Evolutionary conservation across 345 rosid species (phyloP).

Genomic region (Citrus sinensis): DNA sequence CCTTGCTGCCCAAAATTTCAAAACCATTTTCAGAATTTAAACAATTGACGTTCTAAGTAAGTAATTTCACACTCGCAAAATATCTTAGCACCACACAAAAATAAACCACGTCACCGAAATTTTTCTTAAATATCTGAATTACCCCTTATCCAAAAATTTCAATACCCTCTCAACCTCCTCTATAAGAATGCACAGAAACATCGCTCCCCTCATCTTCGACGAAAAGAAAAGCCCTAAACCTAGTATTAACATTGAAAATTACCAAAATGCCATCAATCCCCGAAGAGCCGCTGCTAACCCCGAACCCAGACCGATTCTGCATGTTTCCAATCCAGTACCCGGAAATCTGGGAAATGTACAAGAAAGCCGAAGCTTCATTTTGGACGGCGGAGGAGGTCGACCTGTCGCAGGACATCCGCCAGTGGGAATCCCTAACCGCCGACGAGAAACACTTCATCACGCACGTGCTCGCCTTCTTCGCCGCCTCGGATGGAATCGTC

Average conservation of each 20-base stretch:
- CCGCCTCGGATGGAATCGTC: background rate
- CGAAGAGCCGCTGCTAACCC: slow-evolving; percentile 78
- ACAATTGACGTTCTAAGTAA: background rate
- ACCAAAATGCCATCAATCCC: slow-evolving; percentile 31
- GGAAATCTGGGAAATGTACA: slow-evolving; percentile 95
- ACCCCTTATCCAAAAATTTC: background rate
- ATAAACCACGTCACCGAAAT: background rate
- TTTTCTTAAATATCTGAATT: background rate
- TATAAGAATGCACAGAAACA: background rate
- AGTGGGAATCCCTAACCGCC: slow-evolving; percentile 69
- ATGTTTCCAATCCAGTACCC: slow-evolving; percentile 96
- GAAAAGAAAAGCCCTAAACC: background rate
- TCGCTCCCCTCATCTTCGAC: too few species aligned
- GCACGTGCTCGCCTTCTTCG: slow-evolving; percentile 48
- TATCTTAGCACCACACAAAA: background rate
- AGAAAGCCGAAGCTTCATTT: slow-evolving; percentile 95
- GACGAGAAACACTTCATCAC: slow-evolving; percentile 82
- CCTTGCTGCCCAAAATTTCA: background rate
- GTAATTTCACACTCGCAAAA: background rate
- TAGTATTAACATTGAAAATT: background rate
- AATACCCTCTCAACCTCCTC: background rate
- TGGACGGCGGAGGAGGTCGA: slow-evolving; percentile 99
- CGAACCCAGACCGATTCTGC: slow-evolving; percentile 79
- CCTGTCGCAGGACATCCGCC: slow-evolving; percentile 67
- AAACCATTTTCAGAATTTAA: too few species aligned